A percentile compares a stretch with the other conserved stretches of the same genome.
These are phyloP conservation scores for Kokia cookei DNA, from an alignment of 441 rosid species.

Conservation along the genomic window DNA sequence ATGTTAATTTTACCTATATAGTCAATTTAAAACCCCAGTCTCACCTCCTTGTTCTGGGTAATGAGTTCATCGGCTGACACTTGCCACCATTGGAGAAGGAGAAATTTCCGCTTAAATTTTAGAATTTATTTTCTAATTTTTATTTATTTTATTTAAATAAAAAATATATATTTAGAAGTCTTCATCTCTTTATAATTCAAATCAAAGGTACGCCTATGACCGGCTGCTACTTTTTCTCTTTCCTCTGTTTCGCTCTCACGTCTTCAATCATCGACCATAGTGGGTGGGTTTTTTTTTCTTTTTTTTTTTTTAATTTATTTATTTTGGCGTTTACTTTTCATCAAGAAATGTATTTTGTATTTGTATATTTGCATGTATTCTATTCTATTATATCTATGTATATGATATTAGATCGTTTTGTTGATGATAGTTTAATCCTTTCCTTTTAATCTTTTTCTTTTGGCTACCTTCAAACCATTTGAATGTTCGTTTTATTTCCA, in stretches of 20 bases:
- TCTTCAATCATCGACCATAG: constrained; percentile 9
- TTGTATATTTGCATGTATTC: not conserved
- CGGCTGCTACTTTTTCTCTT: no score
- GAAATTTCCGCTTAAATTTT: not conserved
- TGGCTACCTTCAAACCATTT: not conserved
- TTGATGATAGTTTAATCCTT: no score
- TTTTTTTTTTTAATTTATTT: not conserved
- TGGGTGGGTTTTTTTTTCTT: not conserved
- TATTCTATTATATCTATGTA: no score
- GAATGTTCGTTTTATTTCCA: constrained; percentile 14
- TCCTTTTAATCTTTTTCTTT: not conserved
- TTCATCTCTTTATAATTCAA: not conserved
- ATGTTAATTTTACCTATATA: no score
- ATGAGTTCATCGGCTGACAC: not conserved
- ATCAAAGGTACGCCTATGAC: not conserved
- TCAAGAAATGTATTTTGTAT: not conserved
- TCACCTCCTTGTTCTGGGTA: not conserved
- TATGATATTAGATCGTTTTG: no score
- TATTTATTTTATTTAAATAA: not conserved
- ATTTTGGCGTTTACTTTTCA: not conserved
- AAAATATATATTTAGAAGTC: not conserved
- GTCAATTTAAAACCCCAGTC: not conserved
- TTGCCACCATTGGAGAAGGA: not conserved
- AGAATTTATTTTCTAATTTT: not conserved
- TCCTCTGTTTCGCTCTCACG: constrained; percentile 7